Base-by-base conservation (phyloP, 306 rosid species). In the Castanea crenata region DNA sequence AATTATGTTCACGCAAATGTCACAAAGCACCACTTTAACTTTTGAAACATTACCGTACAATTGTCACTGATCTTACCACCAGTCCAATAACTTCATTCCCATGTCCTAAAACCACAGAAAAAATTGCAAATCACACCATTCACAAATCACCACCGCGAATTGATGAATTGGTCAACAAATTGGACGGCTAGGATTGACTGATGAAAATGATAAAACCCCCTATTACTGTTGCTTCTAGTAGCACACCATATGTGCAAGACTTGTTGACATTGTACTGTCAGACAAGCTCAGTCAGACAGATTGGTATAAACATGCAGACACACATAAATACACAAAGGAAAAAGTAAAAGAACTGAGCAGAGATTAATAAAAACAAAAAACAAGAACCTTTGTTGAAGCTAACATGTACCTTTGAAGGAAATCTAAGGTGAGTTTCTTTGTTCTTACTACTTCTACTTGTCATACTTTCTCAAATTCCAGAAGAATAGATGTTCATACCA, bases 391-490 rank as follows among this genome's bases (percentile, higher is more conserved):
- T 19, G 72, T 44, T 81, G 77, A 65, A 61, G 61, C 78, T 23
- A 55, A 51, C 77, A 76, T 82, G 83, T 72, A 76, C 79, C 77
- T 80, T 49, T 55, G 57, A 46, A 46, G 70, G 56, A 56, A 74
- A 34, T 65, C 67, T 75, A 27, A 49, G 86, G 83, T 83, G 57
- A 71, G 78, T 75, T 75, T 79, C 81, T 72, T 41, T 49, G 41
- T 7, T 81, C 79, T 72, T 41, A 57, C 41, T 6, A 27, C 54
- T 6, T 79, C 62, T 70, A 52, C 27, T 55, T 32, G 77, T 59
- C 2, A 72, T 75, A 70, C 35, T 74, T 78, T 38, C 72, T 55
- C 71, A 64, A 64, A 58, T 83, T 86, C 91, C 87, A 73, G 83
- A 88, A 85, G 77, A 65, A 73, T 19, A 49, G 65, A 52, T 9